Evolutionary conservation across 2,329 filamentous ascomycete genomes (phyloP), one percentile per base, ranked within the genome.

Genomic region (Sarocladium oryzae): DNA sequence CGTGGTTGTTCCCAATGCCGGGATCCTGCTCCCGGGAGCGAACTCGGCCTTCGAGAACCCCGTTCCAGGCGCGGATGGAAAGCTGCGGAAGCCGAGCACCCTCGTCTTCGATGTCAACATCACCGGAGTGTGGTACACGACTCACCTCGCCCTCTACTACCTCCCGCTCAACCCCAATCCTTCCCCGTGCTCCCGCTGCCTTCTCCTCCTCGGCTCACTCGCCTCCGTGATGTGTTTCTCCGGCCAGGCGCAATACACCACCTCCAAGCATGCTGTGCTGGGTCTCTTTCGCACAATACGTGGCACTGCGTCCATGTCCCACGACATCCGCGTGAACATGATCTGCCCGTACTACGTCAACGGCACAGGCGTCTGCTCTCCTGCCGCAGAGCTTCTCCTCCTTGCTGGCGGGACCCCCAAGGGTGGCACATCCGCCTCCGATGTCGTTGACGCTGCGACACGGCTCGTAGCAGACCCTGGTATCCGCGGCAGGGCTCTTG

Each of bases 311-410:
- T 26, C 30, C 18, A 62, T 60, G 32, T 21, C 53, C 7, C 65
- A 73, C 37, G 78, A 78, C 21, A 67, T 87, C 37, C 74, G 85
- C 40, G 69, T 85, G 53, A 88, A 87, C 60, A 71, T 86, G 59
- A 63, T 88, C n/a, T 77, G 75, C 53, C 84, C 84, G 0, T 87
- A 86, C 65, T 87, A 85, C 62, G 69, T 75, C 58, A 77, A 82
- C 57, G 84, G 80, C 13, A 78, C 81, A n/a, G 74, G 61, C 56
- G 69, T 69, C 65, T 57, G 87, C 40, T 61, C 84, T 3, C 66
- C 72, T 1, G 53, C 65, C 1, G 52, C 56, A 1, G 80, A 71
- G 16, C 70, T 77, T 24, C 54, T 75, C 2, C 53, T 84, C 15
- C 69, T 86, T 2, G 77, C 81, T 0, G 84, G 84, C 13, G 46